Evolutionary conservation across 345 rosid genomes (phyloP).

Genomic region (Arabis hirsuta): DNA sequence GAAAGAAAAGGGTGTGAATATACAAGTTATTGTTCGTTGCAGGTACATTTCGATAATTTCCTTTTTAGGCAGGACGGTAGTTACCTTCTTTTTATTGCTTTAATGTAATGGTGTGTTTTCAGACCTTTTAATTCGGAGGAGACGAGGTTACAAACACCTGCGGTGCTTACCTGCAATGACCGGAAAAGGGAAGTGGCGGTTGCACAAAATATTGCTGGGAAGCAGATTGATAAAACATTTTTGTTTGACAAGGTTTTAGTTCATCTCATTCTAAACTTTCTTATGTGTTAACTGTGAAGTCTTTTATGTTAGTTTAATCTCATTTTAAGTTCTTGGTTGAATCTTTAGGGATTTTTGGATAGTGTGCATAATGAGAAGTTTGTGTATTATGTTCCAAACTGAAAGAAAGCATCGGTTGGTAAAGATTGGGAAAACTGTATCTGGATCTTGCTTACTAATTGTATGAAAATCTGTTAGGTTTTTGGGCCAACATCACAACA

Average conservation of each 20-base stretch:
- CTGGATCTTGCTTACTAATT: conserved; percentile 19
- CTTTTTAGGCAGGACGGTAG: neutral
- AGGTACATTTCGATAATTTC: conserved; percentile 52
- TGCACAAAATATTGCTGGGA: conserved; percentile 85
- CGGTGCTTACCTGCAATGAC: conserved; percentile 85
- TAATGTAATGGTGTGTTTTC: conserved; percentile 18
- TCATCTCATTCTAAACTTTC: neutral
- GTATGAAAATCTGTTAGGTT: conserved; percentile 54
- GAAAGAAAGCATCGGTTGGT: neutral
- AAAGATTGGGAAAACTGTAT: neutral
- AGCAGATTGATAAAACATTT: conserved; percentile 96
- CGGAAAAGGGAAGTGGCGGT: conserved; percentile 85
- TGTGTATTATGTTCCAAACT: neutral
- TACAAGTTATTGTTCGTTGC: conserved; percentile 97
- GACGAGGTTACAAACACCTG: conserved; percentile 69
- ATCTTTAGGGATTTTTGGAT: neutral
- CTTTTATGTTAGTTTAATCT: neutral
- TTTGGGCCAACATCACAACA: conserved; percentile 94
- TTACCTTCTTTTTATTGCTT: neutral
- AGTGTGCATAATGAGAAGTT: neutral
- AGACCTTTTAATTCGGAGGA: conserved; percentile 96
- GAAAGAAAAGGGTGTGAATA: conserved; percentile 94
- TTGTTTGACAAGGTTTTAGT: conserved; percentile 85
- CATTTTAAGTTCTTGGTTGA: neutral
- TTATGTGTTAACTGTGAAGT: neutral